Percentiles rank a stretch among this genome's conserved stretches.
Evolutionary conservation across 1,284 basidiomycete species (phyloP).

Genomic region (Lentinus polychrous): DNA sequence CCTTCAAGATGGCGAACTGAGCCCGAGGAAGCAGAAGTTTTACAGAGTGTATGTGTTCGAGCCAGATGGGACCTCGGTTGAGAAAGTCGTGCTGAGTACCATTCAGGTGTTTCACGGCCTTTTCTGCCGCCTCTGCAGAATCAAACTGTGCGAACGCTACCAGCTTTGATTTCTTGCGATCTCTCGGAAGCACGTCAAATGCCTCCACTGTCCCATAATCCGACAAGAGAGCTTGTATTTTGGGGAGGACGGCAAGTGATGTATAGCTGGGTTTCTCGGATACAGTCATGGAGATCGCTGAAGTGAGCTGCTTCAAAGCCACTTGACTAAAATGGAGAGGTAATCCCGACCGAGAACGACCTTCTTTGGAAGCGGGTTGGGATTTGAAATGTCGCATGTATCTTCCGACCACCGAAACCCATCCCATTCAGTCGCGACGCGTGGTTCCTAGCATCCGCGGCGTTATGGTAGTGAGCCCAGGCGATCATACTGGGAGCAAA

Average conservation of each 20-base stretch:
- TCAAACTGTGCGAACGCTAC: slow-evolving; percentile 23
- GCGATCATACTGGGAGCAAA: slow-evolving; percentile 19
- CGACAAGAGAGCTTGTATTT: slow-evolving; percentile 12
- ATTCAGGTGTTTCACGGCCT: slow-evolving; percentile 16
- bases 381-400: slow-evolving; percentile 17
- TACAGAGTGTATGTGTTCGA: slow-evolving; percentile 23
- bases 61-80: slow-evolving; percentile 17
- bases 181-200: slow-evolving; percentile 18
- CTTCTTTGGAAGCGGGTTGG: slow-evolving; percentile 14
- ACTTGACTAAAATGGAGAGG: slow-evolving; percentile 4
- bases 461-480: slow-evolving; percentile 20
- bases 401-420: slow-evolving; percentile 13
- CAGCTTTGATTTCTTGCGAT: slow-evolving; percentile 14
- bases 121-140: slow-evolving; percentile 17
- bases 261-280: no score
- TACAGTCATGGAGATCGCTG: not conserved
- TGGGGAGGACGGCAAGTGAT: not conserved
- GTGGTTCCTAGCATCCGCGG: slow-evolving; percentile 14
- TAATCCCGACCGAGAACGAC: slow-evolving; percentile 24
- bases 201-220: slow-evolving; percentile 16
- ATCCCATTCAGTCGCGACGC: slow-evolving; percentile 14
- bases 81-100: slow-evolving; percentile 14
- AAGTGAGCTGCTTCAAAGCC: not conserved
- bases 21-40: slow-evolving; percentile 20
- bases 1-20: slow-evolving; percentile 20